These are phyloP conservation scores for Sporothrix schenckii DNA, from an alignment of 2,329 filamentous ascomycete species.

Conservation along the genomic window DNA sequence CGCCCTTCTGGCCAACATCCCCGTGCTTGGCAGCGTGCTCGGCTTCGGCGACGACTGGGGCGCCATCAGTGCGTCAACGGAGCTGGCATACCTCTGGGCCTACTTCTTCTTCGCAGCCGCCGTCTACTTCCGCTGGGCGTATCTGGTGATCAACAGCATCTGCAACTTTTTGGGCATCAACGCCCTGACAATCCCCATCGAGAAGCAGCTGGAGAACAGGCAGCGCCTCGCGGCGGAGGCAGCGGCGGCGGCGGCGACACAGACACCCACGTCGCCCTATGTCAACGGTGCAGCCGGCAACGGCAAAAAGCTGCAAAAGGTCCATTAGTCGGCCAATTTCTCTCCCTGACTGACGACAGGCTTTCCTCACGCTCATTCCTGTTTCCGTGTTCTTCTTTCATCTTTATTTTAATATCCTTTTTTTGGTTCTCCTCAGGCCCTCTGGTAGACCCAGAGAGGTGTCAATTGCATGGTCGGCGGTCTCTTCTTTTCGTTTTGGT, in stretches of 20 bases:
- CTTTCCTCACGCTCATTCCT: neutral
- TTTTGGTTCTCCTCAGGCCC: neutral
- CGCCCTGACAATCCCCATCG: slow-evolving; percentile 79
- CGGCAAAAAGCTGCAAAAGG: slow-evolving; percentile 40
- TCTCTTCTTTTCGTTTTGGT: neutral
- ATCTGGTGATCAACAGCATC: slow-evolving; percentile 86
- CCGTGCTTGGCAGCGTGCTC: slow-evolving; percentile 65
- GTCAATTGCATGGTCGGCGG: slow-evolving; percentile 14
- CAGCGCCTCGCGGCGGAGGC: slow-evolving; percentile 43
- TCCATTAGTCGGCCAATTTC: neutral
- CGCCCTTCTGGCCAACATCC: slow-evolving; percentile 79
- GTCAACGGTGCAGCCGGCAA: slow-evolving; percentile 33
- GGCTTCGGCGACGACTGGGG: slow-evolving; percentile 41
- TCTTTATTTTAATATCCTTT: neutral
- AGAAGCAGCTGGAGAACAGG: slow-evolving; percentile 62
- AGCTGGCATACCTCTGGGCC: slow-evolving; percentile 78
- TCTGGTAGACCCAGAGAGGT: slow-evolving; percentile 18
- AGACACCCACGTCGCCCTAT: neutral
- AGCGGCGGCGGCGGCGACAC: slow-evolving; percentile 21
- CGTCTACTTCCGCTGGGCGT: slow-evolving; percentile 93
- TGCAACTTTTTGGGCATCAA: slow-evolving; percentile 92
- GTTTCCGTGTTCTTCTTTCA: neutral
- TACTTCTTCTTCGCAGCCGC: slow-evolving; percentile 82
- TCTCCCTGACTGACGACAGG: too few relatives aligned
- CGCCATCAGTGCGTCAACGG: slow-evolving; percentile 64